A percentile compares a stretch with the other conserved stretches of the same genome.
These are phyloP conservation scores for Mercurialis annua DNA, from an alignment of 345 rosid species.

Conservation along the genomic window DNA sequence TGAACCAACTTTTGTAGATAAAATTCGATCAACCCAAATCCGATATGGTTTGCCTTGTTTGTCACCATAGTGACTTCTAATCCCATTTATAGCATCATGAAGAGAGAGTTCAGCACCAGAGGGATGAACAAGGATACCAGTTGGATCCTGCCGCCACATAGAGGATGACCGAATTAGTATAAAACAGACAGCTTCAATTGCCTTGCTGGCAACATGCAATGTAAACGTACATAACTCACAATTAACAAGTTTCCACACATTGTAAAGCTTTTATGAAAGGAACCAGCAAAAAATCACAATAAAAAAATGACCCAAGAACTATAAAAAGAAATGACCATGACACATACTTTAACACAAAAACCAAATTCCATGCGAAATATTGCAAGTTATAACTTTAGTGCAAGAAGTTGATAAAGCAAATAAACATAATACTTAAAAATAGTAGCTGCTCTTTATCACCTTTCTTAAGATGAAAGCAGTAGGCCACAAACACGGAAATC, in stretches of 20 bases:
- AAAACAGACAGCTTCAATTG: background rate
- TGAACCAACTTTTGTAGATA: conserved; percentile 48
- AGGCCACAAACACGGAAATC: background rate
- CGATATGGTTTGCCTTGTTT: conserved; percentile 64
- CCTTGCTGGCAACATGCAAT: background rate
- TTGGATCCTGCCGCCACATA: conserved; percentile 46
- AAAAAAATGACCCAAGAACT: background rate
- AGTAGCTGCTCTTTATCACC: background rate
- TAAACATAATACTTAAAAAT: too few relatives aligned
- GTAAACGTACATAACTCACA: background rate
- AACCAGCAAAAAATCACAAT: background rate
- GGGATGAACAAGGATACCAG: conserved; percentile 61
- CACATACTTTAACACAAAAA: background rate
- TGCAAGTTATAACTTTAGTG: background rate
- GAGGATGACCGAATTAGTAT: background rate
- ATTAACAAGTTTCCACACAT: background rate
- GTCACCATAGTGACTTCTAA: conserved; percentile 64
- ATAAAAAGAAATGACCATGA: background rate
- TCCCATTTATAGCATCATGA: conserved; percentile 42
- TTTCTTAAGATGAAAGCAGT: background rate
- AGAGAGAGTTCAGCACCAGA: conserved; percentile 67
- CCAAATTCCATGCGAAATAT: background rate
- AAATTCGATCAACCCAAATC: conserved; percentile 79
- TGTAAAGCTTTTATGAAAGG: background rate
- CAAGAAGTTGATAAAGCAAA: background rate